Percentiles rank a stretch among this genome's conserved stretches.
Conservation (phyloP, 768 basidiomycete species). For the Chalciporus pseudorubinellus region DNA sequence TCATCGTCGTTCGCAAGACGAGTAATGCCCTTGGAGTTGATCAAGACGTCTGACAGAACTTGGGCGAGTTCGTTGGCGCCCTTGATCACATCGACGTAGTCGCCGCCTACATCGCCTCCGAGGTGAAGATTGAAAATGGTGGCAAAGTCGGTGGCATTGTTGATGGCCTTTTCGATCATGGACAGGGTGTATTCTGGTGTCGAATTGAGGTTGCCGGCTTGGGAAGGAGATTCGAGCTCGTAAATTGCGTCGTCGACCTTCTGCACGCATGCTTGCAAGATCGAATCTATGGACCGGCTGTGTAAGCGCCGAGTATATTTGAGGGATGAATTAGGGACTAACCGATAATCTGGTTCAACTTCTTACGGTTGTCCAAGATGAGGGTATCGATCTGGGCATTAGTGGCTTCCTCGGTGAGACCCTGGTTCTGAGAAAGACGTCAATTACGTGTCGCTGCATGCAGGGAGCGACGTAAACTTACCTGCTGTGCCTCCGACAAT, state of each 20-base stretch:
- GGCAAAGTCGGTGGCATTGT: slow-evolving; percentile 95
- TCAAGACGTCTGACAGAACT: slow-evolving; percentile 84
- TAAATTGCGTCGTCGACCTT: slow-evolving; percentile 98
- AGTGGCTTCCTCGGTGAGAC: slow-evolving; percentile 82
- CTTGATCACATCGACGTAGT: slow-evolving; percentile 97
- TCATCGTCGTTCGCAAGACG: slow-evolving; percentile 90
- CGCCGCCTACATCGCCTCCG: slow-evolving; percentile 82
- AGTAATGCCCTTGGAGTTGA: slow-evolving; percentile 94
- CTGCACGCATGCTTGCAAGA: slow-evolving; percentile 92
- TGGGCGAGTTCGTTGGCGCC: slow-evolving; percentile 96
- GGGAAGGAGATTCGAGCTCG: slow-evolving; percentile 94
- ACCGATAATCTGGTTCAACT: slow-evolving; percentile 97
- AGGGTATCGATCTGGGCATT: slow-evolving; percentile 97
- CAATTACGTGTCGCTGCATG: not conserved
- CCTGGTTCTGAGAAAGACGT: slow-evolving; percentile 59
- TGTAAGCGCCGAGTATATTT: slow-evolving; percentile 2
- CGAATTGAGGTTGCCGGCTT: slow-evolving; percentile 93
- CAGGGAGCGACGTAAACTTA: slow-evolving; percentile 26
- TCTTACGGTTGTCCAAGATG: slow-evolving; percentile 95
- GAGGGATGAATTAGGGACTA: slow-evolving; percentile 15
- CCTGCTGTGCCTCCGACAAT: slow-evolving; percentile 83
- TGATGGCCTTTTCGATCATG: slow-evolving; percentile 96
- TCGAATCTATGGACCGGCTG: slow-evolving; percentile 68
- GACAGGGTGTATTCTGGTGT: slow-evolving; percentile 98
- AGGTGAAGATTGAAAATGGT: slow-evolving; percentile 91